Conservation (phyloP, 495 filamentous ascomycete genomes). For the Diplogelasinospora grovesii region DNA sequence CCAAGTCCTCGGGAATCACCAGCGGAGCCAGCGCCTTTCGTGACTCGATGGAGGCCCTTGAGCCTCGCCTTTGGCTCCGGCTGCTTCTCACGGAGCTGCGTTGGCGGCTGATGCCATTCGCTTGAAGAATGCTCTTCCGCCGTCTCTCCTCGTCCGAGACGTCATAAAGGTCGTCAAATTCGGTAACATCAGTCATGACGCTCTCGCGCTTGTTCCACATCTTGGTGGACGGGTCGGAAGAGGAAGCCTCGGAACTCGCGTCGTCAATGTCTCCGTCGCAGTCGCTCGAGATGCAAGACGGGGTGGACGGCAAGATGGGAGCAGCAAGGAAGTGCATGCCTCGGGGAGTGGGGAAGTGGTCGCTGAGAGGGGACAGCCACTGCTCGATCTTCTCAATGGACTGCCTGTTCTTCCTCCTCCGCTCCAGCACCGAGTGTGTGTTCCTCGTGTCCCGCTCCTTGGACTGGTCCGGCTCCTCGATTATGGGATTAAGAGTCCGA, state of each 20-base stretch:
- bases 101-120: conserved; percentile 30
- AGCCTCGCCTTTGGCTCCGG: conserved; percentile 17
- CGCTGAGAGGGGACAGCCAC: conserved; percentile 52
- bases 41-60: conserved; percentile 21
- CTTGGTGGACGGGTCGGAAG: conserved; percentile 44
- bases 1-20: conserved; percentile 53
- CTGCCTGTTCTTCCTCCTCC: conserved; percentile 31
- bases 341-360: conserved; percentile 56
- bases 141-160: conserved; percentile 57
- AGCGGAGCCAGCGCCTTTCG: conserved; percentile 56
- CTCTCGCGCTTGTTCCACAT: conserved; percentile 48
- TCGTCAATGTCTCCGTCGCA: conserved; percentile 32
- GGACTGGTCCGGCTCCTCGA: conserved; percentile 54
- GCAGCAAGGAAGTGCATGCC: conserved; percentile 53
- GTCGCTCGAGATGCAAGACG: conserved; percentile 30
- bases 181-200: conserved; percentile 49
- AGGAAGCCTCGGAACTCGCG: conserved; percentile 42
- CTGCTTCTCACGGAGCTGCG: conserved; percentile 24
- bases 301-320: conserved; percentile 41
- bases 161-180: conserved; percentile 84
- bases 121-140: conserved; percentile 24
- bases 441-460: conserved; percentile 10
- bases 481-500: conserved; percentile 77
- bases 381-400: conserved; percentile 45
- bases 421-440: conserved; percentile 19